These are phyloP conservation scores for Alnus rubra DNA, from an alignment of 306 rosid genomes.

Conservation along the genomic window DNA sequence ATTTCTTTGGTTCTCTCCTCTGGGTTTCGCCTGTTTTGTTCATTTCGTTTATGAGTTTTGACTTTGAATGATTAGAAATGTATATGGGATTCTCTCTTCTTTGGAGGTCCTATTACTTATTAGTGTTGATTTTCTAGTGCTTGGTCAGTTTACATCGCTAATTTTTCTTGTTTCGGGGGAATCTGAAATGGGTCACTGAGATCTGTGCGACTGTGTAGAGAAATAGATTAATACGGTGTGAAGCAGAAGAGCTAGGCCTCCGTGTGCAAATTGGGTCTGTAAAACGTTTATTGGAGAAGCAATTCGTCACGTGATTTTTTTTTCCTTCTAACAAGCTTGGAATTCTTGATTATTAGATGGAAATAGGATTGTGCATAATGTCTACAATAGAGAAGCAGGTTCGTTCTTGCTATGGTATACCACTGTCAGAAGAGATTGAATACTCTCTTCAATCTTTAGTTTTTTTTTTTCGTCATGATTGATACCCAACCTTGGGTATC, in stretches of 20 bases:
- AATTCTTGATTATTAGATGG: neutral
- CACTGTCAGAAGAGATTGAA: neutral
- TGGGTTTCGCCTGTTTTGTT: conserved; percentile 8
- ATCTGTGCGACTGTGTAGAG: conserved; percentile 24
- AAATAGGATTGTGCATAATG: conserved; percentile 7
- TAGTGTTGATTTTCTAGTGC: neutral
- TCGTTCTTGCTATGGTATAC: neutral
- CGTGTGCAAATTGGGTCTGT: conserved; percentile 12
- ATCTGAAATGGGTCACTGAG: conserved; percentile 30
- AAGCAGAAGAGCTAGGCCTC: neutral
- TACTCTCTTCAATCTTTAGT: neutral
- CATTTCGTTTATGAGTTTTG: neutral
- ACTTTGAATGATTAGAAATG: neutral
- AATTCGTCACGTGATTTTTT: neutral
- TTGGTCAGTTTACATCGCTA: conserved; percentile 1
- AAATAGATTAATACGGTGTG: neutral
- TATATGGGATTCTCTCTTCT: neutral
- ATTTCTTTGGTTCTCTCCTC: conserved; percentile 23
- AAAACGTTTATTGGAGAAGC: conserved; percentile 13
- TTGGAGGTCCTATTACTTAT: neutral
- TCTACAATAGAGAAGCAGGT: neutral
- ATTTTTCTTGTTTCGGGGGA: conserved; percentile 9
- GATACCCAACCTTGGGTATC: conserved; percentile 5
- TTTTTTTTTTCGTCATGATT: neutral
- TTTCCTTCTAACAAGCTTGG: neutral